phyloP scores from a whole-genome alignment of 371 early-diverging fungal species.

The Capniomyces stellatus region DNA sequence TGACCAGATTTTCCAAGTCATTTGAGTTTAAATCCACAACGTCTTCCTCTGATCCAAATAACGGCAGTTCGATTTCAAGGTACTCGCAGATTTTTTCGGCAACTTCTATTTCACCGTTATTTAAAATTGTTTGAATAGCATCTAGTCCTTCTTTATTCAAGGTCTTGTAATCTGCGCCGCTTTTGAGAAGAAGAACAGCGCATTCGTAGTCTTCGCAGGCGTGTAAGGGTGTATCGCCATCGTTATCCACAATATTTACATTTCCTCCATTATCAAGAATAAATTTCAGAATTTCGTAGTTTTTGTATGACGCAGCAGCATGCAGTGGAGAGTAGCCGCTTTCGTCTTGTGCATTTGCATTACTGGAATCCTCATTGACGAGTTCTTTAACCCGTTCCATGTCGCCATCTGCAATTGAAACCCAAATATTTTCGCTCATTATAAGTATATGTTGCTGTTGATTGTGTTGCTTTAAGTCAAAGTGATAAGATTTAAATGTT shows the following conservation, averaged over 20 bases:
- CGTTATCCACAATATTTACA: constrained; percentile 50
- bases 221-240: constrained; percentile 74
- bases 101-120: constrained; percentile 22
- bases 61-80: constrained; percentile 16
- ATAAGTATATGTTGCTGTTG: no score
- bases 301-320: constrained; percentile 48
- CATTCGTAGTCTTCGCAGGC: constrained; percentile 57
- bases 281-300: constrained; percentile 37
- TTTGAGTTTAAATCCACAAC: neutral
- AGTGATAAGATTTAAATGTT: no score
- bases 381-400: constrained; percentile 26
- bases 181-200: constrained; percentile 44
- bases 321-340: constrained; percentile 23
- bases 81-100: constrained; percentile 16
- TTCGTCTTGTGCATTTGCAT: constrained; percentile 33
- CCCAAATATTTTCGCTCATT: constrained; percentile 18
- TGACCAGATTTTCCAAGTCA: neutral
- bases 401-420: constrained; percentile 22
- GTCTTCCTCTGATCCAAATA: neutral
- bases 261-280: constrained; percentile 41
- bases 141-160: constrained; percentile 42
- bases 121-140: constrained; percentile 20
- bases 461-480: no score
- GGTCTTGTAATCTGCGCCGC: constrained; percentile 47
- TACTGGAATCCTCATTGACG: constrained; percentile 26